Percentiles rank a stretch among this genome's conserved stretches.
phyloP scores from a whole-genome alignment of 495 filamentous ascomycete species.

The Articulospora tetracladia region DNA sequence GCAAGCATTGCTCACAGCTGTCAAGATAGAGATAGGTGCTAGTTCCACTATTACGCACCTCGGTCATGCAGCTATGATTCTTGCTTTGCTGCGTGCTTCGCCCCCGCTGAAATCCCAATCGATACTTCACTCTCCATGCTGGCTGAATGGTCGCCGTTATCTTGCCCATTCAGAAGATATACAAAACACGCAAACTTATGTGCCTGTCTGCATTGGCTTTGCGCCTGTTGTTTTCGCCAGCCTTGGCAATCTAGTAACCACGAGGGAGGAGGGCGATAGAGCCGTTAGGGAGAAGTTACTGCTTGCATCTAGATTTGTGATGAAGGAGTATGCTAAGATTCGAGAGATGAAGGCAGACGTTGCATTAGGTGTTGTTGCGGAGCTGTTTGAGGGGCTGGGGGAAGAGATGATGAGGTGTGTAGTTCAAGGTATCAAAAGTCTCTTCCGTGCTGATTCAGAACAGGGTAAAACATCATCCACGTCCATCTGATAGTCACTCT shows the following conservation, averaged over 20 bases:
- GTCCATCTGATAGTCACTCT: neutral
- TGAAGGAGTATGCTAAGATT: slow-evolving; percentile 6
- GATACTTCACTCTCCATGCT: slow-evolving; percentile 15
- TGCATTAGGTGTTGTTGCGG: slow-evolving; percentile 2
- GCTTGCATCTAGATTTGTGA: neutral
- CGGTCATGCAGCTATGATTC: slow-evolving; percentile 15
- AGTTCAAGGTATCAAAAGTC: neutral
- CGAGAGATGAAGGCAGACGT: neutral
- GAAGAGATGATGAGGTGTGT: neutral
- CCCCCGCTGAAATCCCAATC: neutral
- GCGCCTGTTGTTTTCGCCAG: slow-evolving; percentile 13
- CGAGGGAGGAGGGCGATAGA: neutral
- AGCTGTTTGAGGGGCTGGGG: slow-evolving; percentile 6
- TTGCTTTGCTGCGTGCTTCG: slow-evolving; percentile 1
- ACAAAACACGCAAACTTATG: neutral
- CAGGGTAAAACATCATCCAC: neutral
- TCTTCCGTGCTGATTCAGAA: neutral
- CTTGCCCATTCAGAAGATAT: neutral
- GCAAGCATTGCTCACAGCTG: neutral
- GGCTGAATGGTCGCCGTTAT: slow-evolving; percentile 20
- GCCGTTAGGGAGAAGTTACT: slow-evolving; percentile 2
- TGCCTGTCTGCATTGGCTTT: slow-evolving; percentile 15
- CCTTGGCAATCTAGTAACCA: neutral
- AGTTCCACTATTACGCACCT: slow-evolving; percentile 17
- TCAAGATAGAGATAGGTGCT: slow-evolving; percentile 1